A percentile compares a stretch with the other conserved stretches of the same genome.
Conservation (phyloP, 106 monocot genomes). For the Dendrobium chrysotoxum region DNA sequence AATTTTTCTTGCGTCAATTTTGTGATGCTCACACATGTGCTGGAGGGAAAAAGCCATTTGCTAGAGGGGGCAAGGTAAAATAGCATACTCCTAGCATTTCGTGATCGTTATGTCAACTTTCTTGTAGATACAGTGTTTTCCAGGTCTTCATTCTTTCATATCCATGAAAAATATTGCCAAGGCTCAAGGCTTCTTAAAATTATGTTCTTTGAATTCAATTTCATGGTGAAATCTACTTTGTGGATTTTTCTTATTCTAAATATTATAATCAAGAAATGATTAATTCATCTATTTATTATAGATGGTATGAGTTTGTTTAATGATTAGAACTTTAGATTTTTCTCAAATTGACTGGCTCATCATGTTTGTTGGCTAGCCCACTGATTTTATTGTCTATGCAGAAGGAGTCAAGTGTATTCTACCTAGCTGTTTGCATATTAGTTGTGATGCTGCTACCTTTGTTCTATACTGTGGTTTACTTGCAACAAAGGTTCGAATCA, state of each 20-base stretch:
- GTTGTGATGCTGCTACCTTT: conserved; percentile 71
- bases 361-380: not conserved
- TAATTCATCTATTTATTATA: not conserved
- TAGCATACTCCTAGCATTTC: not conserved
- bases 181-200: not conserved
- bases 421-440: conserved; percentile 70
- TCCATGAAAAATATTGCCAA: not conserved
- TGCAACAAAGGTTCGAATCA: conserved; percentile 60
- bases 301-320: not conserved
- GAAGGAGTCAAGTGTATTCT: conserved; percentile 66
- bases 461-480: conserved; percentile 80
- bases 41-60: conserved; percentile 64
- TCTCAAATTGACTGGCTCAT: not conserved
- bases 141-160: not conserved
- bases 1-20: conserved; percentile 89
- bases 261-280: not conserved
- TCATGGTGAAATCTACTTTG: not conserved
- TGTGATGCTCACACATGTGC: conserved; percentile 92
- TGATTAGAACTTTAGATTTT: not conserved
- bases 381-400: conserved; percentile 28
- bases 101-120: not conserved
- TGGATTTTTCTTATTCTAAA: not conserved
- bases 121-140: not conserved
- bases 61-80: conserved; percentile 75
- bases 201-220: not conserved